A percentile compares a stretch with the other conserved stretches of the same genome.
These are phyloP conservation scores for Zygosaccharomyces pseudobailii DNA, from an alignment of 1,139 yeast genomes.

Conservation along the genomic window DNA sequence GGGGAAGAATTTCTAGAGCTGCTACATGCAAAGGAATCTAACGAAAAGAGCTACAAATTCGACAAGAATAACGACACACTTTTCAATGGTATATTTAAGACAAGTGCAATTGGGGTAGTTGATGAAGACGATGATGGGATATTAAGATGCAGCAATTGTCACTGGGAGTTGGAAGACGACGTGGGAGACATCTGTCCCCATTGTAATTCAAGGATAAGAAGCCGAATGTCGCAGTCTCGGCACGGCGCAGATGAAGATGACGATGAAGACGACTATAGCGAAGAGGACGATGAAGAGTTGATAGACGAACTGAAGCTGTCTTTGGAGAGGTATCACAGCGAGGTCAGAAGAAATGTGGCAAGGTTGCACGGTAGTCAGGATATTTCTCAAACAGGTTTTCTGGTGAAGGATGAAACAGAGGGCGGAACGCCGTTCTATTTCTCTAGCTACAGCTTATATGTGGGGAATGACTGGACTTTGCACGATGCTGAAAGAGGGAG, in stretches of 20 bases:
- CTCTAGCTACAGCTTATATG: constrained; percentile 6
- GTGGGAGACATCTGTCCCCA: constrained; percentile 46
- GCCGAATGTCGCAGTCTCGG: constrained; percentile 7
- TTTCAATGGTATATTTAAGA: constrained; percentile 48
- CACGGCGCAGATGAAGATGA: constrained; percentile 20
- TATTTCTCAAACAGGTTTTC: not conserved
- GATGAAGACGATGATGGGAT: constrained; percentile 70
- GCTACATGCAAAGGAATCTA: constrained; percentile 10
- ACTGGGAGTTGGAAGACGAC: constrained; percentile 60
- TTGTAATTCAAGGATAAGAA: constrained; percentile 35
- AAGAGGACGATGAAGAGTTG: constrained; percentile 20
- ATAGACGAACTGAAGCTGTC: constrained; percentile 1
- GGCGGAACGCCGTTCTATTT: constrained; percentile 1
- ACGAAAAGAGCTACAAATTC: constrained; percentile 35
- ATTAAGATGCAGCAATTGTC: constrained; percentile 72
- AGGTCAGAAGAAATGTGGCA: constrained; percentile 6
- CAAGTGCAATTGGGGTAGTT: constrained; percentile 50
- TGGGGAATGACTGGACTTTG: constrained; percentile 3
- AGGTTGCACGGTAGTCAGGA: not conserved
- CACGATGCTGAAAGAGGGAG: constrained; percentile 4
- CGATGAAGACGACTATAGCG: constrained; percentile 26
- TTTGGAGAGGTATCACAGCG: constrained; percentile 15
- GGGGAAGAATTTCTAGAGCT: constrained; percentile 10
- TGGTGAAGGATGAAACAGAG: not conserved
- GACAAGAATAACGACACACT: constrained; percentile 39